phyloP scores from a whole-genome alignment of 768 basidiomycete genomes.

The Amanita phalloides region DNA sequence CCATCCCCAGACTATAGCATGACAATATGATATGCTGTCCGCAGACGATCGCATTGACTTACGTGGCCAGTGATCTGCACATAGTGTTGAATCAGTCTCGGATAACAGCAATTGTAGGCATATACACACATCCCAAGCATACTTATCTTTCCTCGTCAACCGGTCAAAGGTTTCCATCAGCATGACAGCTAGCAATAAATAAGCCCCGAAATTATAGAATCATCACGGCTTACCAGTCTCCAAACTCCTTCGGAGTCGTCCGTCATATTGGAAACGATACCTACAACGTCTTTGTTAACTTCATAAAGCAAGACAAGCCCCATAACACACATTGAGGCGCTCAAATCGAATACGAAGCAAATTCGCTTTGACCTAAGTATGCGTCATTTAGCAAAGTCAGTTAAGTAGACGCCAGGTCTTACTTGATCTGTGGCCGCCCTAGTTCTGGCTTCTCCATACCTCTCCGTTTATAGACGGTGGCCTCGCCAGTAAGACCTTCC shows the following conservation, averaged over 20 bases:
- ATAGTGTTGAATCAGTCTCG: neutral
- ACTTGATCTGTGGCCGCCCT: constrained; percentile 62
- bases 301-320: neutral
- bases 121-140: constrained; percentile 61
- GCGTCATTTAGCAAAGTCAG: neutral
- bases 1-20: constrained; percentile 48
- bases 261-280: constrained; percentile 69
- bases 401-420: constrained; percentile 1
- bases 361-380: constrained; percentile 49
- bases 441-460: constrained; percentile 62
- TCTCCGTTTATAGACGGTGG: constrained; percentile 60
- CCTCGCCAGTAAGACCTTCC: constrained; percentile 59
- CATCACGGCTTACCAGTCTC: constrained; percentile 40
- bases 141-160: constrained; percentile 56
- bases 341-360: constrained; percentile 59
- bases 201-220: neutral
- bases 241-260: constrained; percentile 48
- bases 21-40: neutral
- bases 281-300: constrained; percentile 16
- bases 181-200: constrained; percentile 42
- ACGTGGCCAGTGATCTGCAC: constrained; percentile 55
- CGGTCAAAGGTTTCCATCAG: constrained; percentile 63
- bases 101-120: neutral
- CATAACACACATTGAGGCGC: constrained; percentile 47
- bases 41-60: constrained; percentile 13